Conservation (phyloP, 78 protist genomes). For the Dictyostelium brefeldianum region DNA sequence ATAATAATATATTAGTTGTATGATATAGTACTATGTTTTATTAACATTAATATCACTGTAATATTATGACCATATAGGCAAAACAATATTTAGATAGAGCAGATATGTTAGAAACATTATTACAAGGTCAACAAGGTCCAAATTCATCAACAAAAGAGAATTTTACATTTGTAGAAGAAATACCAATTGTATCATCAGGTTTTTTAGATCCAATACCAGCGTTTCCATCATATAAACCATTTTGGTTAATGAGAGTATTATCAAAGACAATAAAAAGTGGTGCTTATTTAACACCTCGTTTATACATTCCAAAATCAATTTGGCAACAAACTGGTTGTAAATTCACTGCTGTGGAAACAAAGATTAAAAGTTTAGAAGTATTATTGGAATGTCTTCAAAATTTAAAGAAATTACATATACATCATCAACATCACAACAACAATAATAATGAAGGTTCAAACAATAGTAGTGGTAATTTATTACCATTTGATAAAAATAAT, state of each 20-base stretch:
- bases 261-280: constrained; percentile 67
- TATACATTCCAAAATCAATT: constrained; percentile 69
- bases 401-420: constrained; percentile 17
- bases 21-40: not conserved
- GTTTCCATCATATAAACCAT: constrained; percentile 79
- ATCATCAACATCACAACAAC: not conserved
- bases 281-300: constrained; percentile 64
- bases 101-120: constrained; percentile 67
- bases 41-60: too few species aligned
- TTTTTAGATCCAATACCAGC: constrained; percentile 68
- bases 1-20: not conserved
- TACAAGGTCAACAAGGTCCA: constrained; percentile 30
- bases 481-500: constrained; percentile 44
- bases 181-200: constrained; percentile 6
- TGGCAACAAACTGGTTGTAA: constrained; percentile 84
- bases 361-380: constrained; percentile 50
- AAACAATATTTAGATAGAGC: constrained; percentile 78
- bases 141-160: constrained; percentile 48
- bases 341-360: constrained; percentile 49
- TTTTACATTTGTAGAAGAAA: constrained; percentile 64
- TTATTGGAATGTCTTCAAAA: constrained; percentile 48
- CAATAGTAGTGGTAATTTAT: not conserved
- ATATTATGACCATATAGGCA: too few species aligned
- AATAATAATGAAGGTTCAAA: not conserved
- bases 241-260: constrained; percentile 79